Conservation (phyloP, 129 eudicot genomes). For the Apium graveolens region DNA sequence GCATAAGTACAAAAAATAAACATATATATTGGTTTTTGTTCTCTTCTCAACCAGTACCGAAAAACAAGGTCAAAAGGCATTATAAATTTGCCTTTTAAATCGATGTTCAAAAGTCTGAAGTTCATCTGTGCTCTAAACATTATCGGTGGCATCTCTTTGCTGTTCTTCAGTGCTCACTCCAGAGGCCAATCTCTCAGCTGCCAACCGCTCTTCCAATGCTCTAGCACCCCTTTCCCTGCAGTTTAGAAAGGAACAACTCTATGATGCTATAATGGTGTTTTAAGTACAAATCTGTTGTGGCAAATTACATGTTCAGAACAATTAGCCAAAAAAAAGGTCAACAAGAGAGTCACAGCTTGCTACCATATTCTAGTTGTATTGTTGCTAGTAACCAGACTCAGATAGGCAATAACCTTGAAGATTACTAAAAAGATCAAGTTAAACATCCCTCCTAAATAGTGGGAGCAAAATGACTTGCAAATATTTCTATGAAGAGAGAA, state of each 20-base stretch:
- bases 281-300: background rate
- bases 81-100: background rate
- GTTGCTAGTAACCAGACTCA: background rate
- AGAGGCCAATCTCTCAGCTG: constrained; percentile 62
- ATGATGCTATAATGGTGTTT: background rate
- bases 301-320: background rate
- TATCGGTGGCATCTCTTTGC: constrained; percentile 56
- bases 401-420: background rate
- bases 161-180: constrained; percentile 48
- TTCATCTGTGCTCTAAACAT: constrained; percentile 38
- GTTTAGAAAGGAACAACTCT: constrained; percentile 9
- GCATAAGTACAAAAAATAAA: constrained; percentile 2
- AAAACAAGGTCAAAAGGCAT: background rate
- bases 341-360: background rate
- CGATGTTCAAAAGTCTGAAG: background rate
- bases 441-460: too few relatives aligned
- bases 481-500: background rate
- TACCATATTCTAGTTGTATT: too few relatives aligned
- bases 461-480: background rate
- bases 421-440: too few relatives aligned
- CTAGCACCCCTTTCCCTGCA: constrained; percentile 97
- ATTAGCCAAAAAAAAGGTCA: background rate
- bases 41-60: background rate
- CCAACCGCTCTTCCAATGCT: constrained; percentile 91
- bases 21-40: background rate